A percentile compares a stretch with the other conserved stretches of the same genome.
Evolutionary conservation across 306 rosid species (phyloP).

Genomic region (Gastrolobium villosum): DNA sequence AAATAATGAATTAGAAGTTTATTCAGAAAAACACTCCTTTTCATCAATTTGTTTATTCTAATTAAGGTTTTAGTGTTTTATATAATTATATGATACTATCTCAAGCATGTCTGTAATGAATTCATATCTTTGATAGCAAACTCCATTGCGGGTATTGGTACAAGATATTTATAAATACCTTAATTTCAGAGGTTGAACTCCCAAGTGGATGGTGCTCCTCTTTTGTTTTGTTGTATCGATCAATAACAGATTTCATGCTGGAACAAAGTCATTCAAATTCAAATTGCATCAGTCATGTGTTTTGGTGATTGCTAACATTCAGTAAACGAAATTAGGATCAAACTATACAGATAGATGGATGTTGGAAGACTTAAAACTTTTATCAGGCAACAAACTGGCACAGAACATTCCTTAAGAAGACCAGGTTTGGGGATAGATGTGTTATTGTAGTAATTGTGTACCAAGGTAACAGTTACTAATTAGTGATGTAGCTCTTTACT

Average conservation of each 20-base stretch:
- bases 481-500: background rate
- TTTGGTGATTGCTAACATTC: background rate
- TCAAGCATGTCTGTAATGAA: background rate
- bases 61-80: background rate
- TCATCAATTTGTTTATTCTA: background rate
- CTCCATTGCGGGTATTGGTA: background rate
- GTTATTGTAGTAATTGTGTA: background rate
- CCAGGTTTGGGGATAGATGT: background rate
- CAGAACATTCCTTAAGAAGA: background rate
- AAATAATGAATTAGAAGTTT: too few relatives aligned
- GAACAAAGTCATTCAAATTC: conserved; percentile 38
- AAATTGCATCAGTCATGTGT: conserved; percentile 45
- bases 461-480: too few relatives aligned
- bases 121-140: background rate
- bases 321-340: background rate
- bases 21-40: too few relatives aligned
- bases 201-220: conserved; percentile 68
- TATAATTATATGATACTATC: background rate
- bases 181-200: conserved; percentile 66
- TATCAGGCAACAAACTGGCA: background rate
- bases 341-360: background rate
- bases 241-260: conserved; percentile 78
- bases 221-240: conserved; percentile 70
- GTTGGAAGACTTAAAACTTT: background rate
- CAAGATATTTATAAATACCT: conserved; percentile 57